Conservation (phyloP, 495 filamentous ascomycete genomes). For the Daldinia loculata region DNA sequence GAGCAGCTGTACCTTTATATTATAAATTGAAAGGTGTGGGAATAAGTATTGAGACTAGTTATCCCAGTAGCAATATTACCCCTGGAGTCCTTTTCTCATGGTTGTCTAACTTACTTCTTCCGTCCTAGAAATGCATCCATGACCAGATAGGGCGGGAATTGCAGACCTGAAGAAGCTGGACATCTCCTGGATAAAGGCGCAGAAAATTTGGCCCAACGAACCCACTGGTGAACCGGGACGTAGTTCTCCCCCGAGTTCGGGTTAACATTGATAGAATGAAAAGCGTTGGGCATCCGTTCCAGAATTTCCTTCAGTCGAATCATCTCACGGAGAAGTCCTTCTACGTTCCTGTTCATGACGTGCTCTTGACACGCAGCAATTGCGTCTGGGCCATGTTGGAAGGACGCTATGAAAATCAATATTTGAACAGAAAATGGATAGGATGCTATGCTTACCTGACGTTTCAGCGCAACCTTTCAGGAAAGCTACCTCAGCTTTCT, state of each 20-base stretch:
- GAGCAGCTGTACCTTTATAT: background rate
- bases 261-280: slow-evolving; percentile 62
- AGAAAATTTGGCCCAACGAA: slow-evolving; percentile 59
- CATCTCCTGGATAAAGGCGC: slow-evolving; percentile 60
- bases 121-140: slow-evolving; percentile 63
- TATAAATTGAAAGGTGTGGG: background rate
- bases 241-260: slow-evolving; percentile 59
- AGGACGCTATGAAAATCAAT: slow-evolving; percentile 47
- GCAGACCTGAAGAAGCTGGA: slow-evolving; percentile 60
- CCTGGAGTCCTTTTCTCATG: background rate
- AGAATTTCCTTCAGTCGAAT: slow-evolving; percentile 60
- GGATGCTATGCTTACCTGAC: slow-evolving; percentile 39
- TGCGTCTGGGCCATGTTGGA: slow-evolving; percentile 55
- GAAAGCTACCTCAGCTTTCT: slow-evolving; percentile 60
- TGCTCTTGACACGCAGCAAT: slow-evolving; percentile 62
- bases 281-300: slow-evolving; percentile 60
- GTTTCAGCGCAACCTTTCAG: slow-evolving; percentile 55
- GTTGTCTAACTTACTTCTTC: slow-evolving; percentile 42
- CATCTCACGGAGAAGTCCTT: slow-evolving; percentile 58
- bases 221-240: slow-evolving; percentile 53
- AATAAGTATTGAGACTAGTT: too few species aligned
- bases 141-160: slow-evolving; percentile 59
- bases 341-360: slow-evolving; percentile 59
- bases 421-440: slow-evolving; percentile 1
- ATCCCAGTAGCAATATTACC: background rate